phyloP scores from a whole-genome alignment of 1,139 yeast genomes.

The Candida albicans region DNA sequence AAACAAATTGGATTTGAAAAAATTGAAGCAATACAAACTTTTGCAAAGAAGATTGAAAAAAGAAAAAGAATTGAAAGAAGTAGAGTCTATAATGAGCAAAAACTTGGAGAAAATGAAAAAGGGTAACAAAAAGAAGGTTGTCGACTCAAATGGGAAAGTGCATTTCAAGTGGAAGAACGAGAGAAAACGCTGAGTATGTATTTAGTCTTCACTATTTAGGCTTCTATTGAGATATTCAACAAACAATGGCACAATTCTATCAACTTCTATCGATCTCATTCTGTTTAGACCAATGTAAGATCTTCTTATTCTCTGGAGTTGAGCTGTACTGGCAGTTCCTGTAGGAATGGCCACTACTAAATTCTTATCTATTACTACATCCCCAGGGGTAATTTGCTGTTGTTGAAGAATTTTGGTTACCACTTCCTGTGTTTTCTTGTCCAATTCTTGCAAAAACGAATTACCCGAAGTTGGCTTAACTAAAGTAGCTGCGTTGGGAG shows the following conservation, averaged over 20 bases:
- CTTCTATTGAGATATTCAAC: slow-evolving; percentile 69
- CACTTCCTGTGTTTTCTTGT: slow-evolving; percentile 66
- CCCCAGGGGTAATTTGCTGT: slow-evolving; percentile 60
- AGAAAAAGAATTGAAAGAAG: slow-evolving; percentile 62
- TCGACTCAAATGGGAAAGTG: slow-evolving; percentile 61
- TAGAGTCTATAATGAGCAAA: slow-evolving; percentile 69
- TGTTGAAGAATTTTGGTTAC: slow-evolving; percentile 58
- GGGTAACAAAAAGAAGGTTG: slow-evolving; percentile 79
- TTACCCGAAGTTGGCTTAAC: slow-evolving; percentile 71
- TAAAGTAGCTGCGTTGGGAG: slow-evolving; percentile 77
- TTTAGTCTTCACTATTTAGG: slow-evolving; percentile 30
- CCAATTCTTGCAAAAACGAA: slow-evolving; percentile 78
- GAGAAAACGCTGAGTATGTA: slow-evolving; percentile 57
- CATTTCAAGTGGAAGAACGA: slow-evolving; percentile 86
- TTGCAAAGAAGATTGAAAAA: slow-evolving; percentile 64
- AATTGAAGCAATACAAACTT: slow-evolving; percentile 55
- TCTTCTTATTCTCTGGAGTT: slow-evolving; percentile 79
- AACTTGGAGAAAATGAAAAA: slow-evolving; percentile 88
- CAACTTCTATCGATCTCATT: slow-evolving; percentile 68
- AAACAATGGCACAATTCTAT: slow-evolving; percentile 68
- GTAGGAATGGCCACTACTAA: slow-evolving; percentile 63
- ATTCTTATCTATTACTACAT: slow-evolving; percentile 40
- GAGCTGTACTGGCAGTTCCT: slow-evolving; percentile 65
- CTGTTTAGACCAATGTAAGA: slow-evolving; percentile 78
- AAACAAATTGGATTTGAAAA: slow-evolving; percentile 51